Base-by-base conservation (phyloP, 2,329 filamentous ascomycete species). In the Rhexocercosporidium sp. region DNA sequence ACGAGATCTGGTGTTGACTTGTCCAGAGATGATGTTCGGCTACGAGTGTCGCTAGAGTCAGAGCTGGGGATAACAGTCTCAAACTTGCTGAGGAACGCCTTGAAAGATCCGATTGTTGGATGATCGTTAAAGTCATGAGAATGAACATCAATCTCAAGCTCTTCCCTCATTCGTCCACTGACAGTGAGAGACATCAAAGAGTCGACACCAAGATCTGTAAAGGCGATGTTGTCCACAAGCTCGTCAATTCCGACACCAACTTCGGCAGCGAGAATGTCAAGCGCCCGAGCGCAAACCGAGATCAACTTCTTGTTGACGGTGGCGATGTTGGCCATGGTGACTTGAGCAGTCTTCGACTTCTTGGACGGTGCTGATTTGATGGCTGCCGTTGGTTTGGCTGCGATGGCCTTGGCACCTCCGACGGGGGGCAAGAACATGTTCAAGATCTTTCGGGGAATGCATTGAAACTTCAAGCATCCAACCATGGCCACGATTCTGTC, bases 101-200 rank as follows among this genome's bases (percentile, higher is more conserved):
- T 87, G 75, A 88, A 84, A 14, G 81, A 80, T 14, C 84, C 84
- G 41, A 89, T 80, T 1, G 85, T 87, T 0, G 84, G 78, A 59
- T 85, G 78, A 44, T 88, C 85, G 20, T 70, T 70, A 59, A 74
- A 72, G 22, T 70, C 66, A 39, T 71, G 66, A 18, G 70, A 70
- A 37, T 56, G 46, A 6, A 89, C 75, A 60, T 87, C 82, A 8
- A 88, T 75, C 37, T 87, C 85, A 3, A 89, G 77, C 27, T 89
- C 85, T 69, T 88, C 86, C 12, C 85, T 83, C 59, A 89, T 82
- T 29, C 84, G 82, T 27, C 84, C 86, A 29, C 81, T 82, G 51
- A 89, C 85, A 6, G 85, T 87, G 25, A 90, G 77, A 1, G 85
- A 82, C 79, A 89, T 86, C n/a, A 90, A 80, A 1, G 87, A 89